phyloP scores from a whole-genome alignment of 305 asterid species.

The Caryopteris hybrid region DNA sequence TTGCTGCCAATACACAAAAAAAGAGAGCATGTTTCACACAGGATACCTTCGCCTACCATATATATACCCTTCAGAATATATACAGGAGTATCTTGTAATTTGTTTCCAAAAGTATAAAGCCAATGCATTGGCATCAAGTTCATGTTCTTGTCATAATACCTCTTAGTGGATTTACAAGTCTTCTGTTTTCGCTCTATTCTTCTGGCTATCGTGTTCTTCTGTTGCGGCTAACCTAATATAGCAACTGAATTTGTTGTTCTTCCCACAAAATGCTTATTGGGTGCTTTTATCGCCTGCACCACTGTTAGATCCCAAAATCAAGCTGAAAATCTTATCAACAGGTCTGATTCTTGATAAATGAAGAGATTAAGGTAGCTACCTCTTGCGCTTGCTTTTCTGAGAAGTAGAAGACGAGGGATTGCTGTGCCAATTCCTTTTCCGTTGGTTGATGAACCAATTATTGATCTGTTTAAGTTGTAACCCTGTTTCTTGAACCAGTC shows the following conservation, averaged over 20 bases:
- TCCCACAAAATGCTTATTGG: constrained; percentile 8
- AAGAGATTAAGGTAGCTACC: constrained; percentile 18
- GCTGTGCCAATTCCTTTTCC: constrained; percentile 66
- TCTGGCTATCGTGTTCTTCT: too few species aligned
- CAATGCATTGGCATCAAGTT: background rate
- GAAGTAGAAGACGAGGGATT: constrained; percentile 54
- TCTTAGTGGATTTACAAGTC: background rate
- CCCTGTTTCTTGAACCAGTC: constrained; percentile 58
- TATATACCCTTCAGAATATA: background rate
- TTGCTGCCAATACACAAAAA: background rate
- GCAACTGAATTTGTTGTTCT: too few species aligned
- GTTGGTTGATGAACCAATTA: constrained; percentile 60
- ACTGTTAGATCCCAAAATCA: constrained; percentile 23
- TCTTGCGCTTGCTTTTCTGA: constrained; percentile 62
- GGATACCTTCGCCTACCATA: background rate
- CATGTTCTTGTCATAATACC: background rate
- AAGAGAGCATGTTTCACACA: background rate
- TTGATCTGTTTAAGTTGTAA: constrained; percentile 59
- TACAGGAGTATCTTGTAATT: background rate
- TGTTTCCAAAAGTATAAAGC: background rate
- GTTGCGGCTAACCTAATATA: constrained; percentile 5
- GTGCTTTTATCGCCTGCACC: constrained; percentile 45
- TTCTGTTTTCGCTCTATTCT: too few species aligned
- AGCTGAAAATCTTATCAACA: background rate
- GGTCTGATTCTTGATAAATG: background rate